Conservation (phyloP, 2,329 filamentous ascomycete genomes). For the Pestalotiopsis sp. region DNA sequence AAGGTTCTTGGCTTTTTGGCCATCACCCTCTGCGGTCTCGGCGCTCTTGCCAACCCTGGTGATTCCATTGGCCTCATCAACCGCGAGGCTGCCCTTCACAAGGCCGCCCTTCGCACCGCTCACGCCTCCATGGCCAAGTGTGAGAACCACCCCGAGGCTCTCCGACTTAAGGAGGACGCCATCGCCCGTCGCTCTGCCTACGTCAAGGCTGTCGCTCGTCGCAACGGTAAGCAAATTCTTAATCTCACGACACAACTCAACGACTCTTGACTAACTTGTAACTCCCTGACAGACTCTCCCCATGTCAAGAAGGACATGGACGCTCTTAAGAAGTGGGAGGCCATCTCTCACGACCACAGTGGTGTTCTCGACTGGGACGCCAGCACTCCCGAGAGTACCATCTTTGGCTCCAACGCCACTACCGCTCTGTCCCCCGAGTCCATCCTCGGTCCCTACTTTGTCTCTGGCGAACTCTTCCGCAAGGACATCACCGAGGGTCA, state of each 20-base stretch:
- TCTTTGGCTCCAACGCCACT: slow-evolving; percentile 44
- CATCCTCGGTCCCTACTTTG: slow-evolving; percentile 55
- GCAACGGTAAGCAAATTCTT: neutral
- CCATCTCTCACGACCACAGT: neutral
- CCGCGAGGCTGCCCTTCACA: neutral
- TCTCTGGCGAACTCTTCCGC: slow-evolving; percentile 51
- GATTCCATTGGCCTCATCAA: neutral
- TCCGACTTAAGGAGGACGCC: neutral
- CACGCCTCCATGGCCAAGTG: neutral
- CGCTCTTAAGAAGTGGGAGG: neutral
- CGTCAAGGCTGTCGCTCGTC: neutral
- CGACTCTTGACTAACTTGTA: neutral
- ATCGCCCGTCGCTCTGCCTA: neutral
- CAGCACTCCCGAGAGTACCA: slow-evolving; percentile 30
- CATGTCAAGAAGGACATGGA: neutral
- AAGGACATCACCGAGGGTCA: slow-evolving; percentile 47
- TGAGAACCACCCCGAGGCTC: neutral
- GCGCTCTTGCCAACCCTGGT: neutral
- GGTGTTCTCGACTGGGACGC: slow-evolving; percentile 27
- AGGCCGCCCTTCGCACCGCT: neutral
- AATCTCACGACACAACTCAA: neutral
- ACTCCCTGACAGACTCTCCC: neutral
- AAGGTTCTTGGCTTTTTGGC: neutral
- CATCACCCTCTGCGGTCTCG: neutral
- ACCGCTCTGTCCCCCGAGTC: slow-evolving; percentile 53